A percentile compares a stretch with the other conserved stretches of the same genome.
Conservation (phyloP, 1,139 yeast species). For the Yamadazyma pseudoaaseri region DNA sequence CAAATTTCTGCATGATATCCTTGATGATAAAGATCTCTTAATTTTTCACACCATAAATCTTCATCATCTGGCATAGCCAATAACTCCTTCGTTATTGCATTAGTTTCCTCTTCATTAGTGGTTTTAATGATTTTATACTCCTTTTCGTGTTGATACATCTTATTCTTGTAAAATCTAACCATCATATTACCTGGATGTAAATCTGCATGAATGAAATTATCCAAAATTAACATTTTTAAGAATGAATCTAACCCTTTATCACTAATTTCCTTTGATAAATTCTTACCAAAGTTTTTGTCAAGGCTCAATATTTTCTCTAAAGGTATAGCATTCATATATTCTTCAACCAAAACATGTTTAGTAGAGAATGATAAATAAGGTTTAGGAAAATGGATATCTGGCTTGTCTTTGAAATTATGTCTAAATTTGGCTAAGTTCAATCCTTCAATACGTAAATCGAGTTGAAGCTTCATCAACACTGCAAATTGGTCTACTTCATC, state of each 20-base stretch:
- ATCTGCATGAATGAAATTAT: slow-evolving; percentile 94
- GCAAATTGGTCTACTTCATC: slow-evolving; percentile 91
- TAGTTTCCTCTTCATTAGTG: slow-evolving; percentile 47
- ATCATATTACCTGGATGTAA: slow-evolving; percentile 95
- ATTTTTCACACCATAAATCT: slow-evolving; percentile 49
- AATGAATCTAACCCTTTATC: slow-evolving; percentile 90
- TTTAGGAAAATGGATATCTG: slow-evolving; percentile 77
- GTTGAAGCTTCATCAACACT: slow-evolving; percentile 79
- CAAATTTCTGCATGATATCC: slow-evolving; percentile 87
- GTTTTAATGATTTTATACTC: slow-evolving; percentile 49
- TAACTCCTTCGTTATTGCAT: slow-evolving; percentile 47
- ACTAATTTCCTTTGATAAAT: slow-evolving; percentile 72
- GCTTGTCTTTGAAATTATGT: slow-evolving; percentile 54
- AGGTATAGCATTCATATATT: slow-evolving; percentile 78
- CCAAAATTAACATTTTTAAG: slow-evolving; percentile 85
- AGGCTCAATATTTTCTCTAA: slow-evolving; percentile 62
- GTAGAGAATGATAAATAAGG: slow-evolving; percentile 70
- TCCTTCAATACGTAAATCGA: slow-evolving; percentile 89
- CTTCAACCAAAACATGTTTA: slow-evolving; percentile 79
- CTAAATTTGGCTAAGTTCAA: slow-evolving; percentile 71
- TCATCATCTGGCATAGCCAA: slow-evolving; percentile 32
- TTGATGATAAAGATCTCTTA: slow-evolving; percentile 50
- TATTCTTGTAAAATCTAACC: slow-evolving; percentile 66
- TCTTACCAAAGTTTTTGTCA: slow-evolving; percentile 44
- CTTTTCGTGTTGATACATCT: slow-evolving; percentile 41